phyloP scores from a whole-genome alignment of 2,329 filamentous ascomycete genomes.

The Hypoxylon sp. region DNA sequence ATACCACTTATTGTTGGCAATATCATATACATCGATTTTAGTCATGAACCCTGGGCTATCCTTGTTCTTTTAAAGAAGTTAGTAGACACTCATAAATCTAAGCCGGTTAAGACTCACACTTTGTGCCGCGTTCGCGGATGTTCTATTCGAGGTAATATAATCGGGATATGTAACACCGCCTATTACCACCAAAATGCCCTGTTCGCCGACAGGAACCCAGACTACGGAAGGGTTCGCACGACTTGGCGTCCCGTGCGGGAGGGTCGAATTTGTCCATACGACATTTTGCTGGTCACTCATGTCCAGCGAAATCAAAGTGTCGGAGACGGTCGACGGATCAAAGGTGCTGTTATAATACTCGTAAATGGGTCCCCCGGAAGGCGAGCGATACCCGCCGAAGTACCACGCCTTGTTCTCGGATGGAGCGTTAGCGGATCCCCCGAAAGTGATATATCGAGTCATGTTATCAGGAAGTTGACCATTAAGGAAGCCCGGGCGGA shows the following conservation, averaged over 20 bases:
- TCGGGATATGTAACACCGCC: conserved; percentile 78
- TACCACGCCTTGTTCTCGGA: conserved; percentile 81
- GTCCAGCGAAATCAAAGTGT: conserved; percentile 73
- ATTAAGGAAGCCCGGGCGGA: conserved; percentile 61
- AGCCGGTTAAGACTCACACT: conserved; percentile 57
- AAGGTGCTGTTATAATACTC: conserved; percentile 54
- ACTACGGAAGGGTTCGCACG: conserved; percentile 76
- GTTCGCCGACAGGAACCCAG: conserved; percentile 82
- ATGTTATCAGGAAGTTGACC: conserved; percentile 61
- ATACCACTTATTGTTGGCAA: conserved; percentile 77
- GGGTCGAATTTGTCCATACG: conserved; percentile 70
- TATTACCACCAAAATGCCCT: conserved; percentile 83
- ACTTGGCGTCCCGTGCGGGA: conserved; percentile 65
- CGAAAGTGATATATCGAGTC: conserved; percentile 75
- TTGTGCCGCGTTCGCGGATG: conserved; percentile 54
- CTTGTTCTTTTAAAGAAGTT: conserved; percentile 61
- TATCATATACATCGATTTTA: conserved; percentile 82
- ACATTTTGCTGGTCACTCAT: conserved; percentile 66
- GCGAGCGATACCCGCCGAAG: conserved; percentile 73
- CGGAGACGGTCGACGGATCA: conserved; percentile 63
- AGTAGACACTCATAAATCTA: conserved; percentile 30
- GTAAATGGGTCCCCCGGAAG: conserved; percentile 65
- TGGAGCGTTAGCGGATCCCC: conserved; percentile 74
- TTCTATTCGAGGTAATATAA: conserved; percentile 54
- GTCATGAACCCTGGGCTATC: conserved; percentile 80